These are phyloP conservation scores for Lupinus albus DNA, from an alignment of 306 rosid genomes.

Conservation along the genomic window DNA sequence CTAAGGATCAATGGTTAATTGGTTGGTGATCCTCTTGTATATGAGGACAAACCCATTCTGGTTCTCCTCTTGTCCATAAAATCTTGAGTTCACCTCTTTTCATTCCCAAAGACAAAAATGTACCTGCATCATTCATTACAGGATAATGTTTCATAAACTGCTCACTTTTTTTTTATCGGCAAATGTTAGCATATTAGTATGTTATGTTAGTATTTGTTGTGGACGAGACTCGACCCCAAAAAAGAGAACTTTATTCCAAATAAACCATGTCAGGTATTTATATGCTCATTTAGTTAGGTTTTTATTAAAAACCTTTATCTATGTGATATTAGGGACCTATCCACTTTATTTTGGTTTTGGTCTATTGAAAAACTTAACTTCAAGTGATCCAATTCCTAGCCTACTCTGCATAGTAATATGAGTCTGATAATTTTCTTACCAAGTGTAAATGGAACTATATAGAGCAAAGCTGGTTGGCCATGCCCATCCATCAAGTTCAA, in stretches of 20 bases:
- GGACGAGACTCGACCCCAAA: no score
- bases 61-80: slow-evolving; percentile 94
- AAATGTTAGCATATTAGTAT: no score
- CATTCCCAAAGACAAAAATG: slow-evolving; percentile 86
- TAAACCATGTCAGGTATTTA: no score
- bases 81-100: slow-evolving; percentile 85
- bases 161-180: no score
- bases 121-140: slow-evolving; percentile 60
- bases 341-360: background rate
- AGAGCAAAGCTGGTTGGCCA: slow-evolving; percentile 97
- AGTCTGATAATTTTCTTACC: slow-evolving; percentile 56
- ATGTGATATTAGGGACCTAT: slow-evolving; percentile 9
- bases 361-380: background rate
- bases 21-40: slow-evolving; percentile 59
- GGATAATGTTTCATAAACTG: slow-evolving; percentile 17
- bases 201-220: no score
- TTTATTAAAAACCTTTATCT: background rate
- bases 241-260: no score
- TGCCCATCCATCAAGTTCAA: slow-evolving; percentile 99
- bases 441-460: slow-evolving; percentile 92
- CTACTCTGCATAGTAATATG: background rate
- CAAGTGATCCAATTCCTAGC: background rate
- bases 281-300: no score
- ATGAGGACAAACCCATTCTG: slow-evolving; percentile 85
- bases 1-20: slow-evolving; percentile 42